Evolutionary conservation across 2,329 filamentous ascomycete species (phyloP).

Genomic region (Stachybotrys chlorohalonatus): DNA sequence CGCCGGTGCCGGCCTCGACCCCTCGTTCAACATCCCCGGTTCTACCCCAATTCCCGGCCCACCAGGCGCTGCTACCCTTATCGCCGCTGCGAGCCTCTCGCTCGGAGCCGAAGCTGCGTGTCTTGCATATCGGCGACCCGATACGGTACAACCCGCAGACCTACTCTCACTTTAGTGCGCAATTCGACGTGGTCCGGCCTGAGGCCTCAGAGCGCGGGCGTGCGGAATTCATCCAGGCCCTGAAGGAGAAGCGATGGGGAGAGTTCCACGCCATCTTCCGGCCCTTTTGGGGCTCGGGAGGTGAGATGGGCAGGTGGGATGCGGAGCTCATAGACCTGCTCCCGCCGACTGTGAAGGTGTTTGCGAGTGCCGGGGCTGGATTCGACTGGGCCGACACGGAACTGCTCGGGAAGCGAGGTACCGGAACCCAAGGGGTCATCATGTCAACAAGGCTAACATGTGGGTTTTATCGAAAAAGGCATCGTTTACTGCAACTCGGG

Average conservation of each 20-base stretch:
- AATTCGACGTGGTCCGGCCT: constrained; percentile 43
- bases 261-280: constrained; percentile 47
- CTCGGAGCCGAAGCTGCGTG: constrained; percentile 33
- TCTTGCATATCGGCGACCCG: constrained; percentile 68
- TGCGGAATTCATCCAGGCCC: constrained; percentile 36
- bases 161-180: constrained; percentile 30
- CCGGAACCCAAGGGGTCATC: background rate
- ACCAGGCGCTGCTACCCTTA: constrained; percentile 14
- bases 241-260: constrained; percentile 44
- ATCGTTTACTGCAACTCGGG: constrained; percentile 68
- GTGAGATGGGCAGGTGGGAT: constrained; percentile 59
- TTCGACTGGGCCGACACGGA: constrained; percentile 60
- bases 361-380: constrained; percentile 55
- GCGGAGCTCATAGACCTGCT: constrained; percentile 47
- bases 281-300: constrained; percentile 54
- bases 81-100: constrained; percentile 14
- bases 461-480: constrained; percentile 22
- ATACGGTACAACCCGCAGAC: constrained; percentile 39
- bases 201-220: constrained; percentile 39
- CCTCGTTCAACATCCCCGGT: constrained; percentile 34
- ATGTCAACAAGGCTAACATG: background rate
- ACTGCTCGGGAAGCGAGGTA: constrained; percentile 50
- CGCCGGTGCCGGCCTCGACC: constrained; percentile 34
- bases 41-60: constrained; percentile 11
- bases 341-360: constrained; percentile 47